These are phyloP conservation scores for Boletus mariae DNA, from an alignment of 1,284 basidiomycete genomes.

Conservation along the genomic window DNA sequence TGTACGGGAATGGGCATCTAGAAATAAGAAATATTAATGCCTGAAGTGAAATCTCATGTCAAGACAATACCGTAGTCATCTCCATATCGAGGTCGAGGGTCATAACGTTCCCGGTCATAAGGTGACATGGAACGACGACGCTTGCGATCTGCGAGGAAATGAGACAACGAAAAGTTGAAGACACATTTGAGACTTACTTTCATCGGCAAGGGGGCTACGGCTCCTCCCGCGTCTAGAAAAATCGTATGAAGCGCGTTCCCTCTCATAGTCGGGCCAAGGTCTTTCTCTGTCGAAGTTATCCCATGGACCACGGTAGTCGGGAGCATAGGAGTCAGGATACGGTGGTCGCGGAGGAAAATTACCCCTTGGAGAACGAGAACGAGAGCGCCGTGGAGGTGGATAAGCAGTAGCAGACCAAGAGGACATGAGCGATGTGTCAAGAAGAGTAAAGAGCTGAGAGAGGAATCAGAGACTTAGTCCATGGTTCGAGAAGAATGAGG, in stretches of 20 bases:
- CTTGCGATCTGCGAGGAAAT: constrained; percentile 57
- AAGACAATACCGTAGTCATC: constrained; percentile 66
- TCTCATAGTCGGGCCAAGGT: constrained; percentile 58
- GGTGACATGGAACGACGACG: constrained; percentile 83
- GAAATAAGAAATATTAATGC: constrained; percentile 10
- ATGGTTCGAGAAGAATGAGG: constrained; percentile 73
- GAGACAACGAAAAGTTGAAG: constrained; percentile 1
- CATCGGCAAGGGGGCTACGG: constrained; percentile 66
- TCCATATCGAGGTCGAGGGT: constrained; percentile 73
- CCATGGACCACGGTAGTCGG: constrained; percentile 60
- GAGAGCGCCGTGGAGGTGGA: constrained; percentile 70
- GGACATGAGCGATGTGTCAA: constrained; percentile 58
- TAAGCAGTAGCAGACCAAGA: constrained; percentile 64
- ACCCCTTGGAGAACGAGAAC: constrained; percentile 69
- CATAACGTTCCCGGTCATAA: constrained; percentile 73
- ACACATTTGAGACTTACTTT: constrained; percentile 45
- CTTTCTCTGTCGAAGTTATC: constrained; percentile 70
- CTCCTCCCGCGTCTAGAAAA: constrained; percentile 64
- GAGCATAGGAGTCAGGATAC: constrained; percentile 56
- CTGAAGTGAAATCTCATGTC: background rate
- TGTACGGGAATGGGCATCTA: constrained; percentile 62
- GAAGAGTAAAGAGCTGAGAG: constrained; percentile 57
- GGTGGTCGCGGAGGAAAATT: constrained; percentile 50
- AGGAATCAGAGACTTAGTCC: constrained; percentile 60
- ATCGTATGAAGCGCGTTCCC: constrained; percentile 61